phyloP scores from a whole-genome alignment of 2,329 filamentous ascomycete genomes.

The Elsinoe ampelina region DNA sequence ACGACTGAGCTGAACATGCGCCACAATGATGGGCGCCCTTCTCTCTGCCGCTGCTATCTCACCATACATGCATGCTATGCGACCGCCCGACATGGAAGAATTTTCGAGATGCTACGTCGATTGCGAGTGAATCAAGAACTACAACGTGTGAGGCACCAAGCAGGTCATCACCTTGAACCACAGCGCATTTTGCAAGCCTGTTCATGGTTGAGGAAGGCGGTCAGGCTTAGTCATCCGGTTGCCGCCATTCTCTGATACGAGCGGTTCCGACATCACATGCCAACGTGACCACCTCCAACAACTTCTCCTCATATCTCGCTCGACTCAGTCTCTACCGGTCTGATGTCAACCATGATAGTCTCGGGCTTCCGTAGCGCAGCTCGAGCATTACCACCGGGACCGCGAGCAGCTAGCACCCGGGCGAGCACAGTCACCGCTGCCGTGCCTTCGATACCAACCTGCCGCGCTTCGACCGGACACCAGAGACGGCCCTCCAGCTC shows the following conservation, averaged over 20 bases:
- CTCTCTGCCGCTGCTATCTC: too few relatives aligned
- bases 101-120: too few relatives aligned
- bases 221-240: not conserved
- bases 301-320: not conserved
- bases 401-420: not conserved
- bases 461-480: constrained; percentile 23
- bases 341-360: constrained; percentile 6
- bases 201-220: not conserved
- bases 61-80: too few relatives aligned
- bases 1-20: too few relatives aligned
- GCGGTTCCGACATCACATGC: constrained; percentile 1
- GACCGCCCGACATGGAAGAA: too few relatives aligned
- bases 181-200: too few relatives aligned
- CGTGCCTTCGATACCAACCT: not conserved
- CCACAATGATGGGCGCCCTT: too few relatives aligned
- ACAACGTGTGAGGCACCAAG: too few relatives aligned
- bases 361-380: constrained; percentile 10
- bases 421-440: not conserved
- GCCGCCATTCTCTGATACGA: constrained; percentile 10
- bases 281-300: not conserved
- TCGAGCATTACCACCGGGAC: constrained; percentile 8
- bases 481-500: constrained; percentile 43
- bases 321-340: not conserved
- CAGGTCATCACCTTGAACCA: too few relatives aligned
- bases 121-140: too few relatives aligned